Conservation (phyloP, 2,329 filamentous ascomycete genomes). For the Penicillium hordei region DNA sequence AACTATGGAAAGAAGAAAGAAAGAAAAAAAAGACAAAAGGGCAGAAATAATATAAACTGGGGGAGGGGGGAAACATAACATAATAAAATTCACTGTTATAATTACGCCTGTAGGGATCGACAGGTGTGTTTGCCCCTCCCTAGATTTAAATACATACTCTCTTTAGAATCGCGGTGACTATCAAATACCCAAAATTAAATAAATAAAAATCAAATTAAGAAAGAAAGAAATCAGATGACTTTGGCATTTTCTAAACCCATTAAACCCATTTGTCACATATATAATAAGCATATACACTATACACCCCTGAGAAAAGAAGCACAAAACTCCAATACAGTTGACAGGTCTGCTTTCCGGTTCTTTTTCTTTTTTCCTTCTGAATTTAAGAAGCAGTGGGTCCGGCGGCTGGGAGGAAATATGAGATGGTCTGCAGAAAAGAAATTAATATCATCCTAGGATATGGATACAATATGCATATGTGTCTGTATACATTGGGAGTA, state of each 20-base stretch:
- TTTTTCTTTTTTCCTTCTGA: conserved; percentile 7
- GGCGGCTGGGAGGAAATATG: conserved; percentile 8
- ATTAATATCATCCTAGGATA: not conserved
- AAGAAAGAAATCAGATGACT: not conserved
- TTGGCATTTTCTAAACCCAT: not conserved
- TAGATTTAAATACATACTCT: conserved; percentile 9
- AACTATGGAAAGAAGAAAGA: not conserved
- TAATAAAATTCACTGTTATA: conserved; percentile 3
- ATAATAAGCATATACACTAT: not conserved
- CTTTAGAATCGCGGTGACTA: not conserved
- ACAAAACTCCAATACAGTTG: conserved; percentile 18
- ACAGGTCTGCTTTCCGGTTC: conserved; percentile 29
- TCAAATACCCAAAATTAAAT: not conserved
- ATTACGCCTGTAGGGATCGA: conserved; percentile 14
- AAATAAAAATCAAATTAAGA: not conserved
- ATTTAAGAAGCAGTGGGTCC: conserved; percentile 5
- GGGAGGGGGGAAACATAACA: not conserved
- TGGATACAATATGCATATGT: not conserved
- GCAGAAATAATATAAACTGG: not conserved
- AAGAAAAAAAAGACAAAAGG: not conserved
- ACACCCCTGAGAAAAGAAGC: conserved; percentile 3
- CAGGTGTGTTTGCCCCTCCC: conserved; percentile 26
- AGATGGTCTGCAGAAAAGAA: conserved; percentile 5
- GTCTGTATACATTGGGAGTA: not conserved
- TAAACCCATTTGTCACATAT: not conserved